Conservation (phyloP, 305 asterid genomes). For the Fraxinus dipetala region DNA sequence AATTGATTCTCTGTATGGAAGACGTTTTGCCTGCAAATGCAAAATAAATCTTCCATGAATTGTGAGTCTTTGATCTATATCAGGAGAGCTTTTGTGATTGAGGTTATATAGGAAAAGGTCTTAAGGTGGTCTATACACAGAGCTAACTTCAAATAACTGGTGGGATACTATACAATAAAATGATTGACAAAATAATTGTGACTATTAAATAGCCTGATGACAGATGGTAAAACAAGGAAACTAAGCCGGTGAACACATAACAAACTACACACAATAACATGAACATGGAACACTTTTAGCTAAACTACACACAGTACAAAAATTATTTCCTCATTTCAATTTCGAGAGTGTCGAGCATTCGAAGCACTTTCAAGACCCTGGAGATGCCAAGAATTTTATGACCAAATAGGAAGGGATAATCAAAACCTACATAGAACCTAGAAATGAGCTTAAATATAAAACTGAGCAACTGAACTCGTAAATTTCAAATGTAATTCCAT, state of each 20-base stretch:
- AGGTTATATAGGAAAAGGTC: background rate
- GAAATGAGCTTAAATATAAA: background rate
- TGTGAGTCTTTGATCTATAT: background rate
- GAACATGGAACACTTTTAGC: background rate
- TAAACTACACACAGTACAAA: background rate
- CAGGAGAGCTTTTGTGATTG: background rate
- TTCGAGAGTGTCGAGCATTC: background rate
- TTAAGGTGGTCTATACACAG: background rate
- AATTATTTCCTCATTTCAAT: background rate
- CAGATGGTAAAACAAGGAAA: background rate
- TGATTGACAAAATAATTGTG: background rate
- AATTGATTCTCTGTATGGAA: conserved; percentile 68
- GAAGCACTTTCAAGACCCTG: background rate
- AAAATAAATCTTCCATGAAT: background rate
- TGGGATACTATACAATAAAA: background rate
- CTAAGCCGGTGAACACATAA: background rate
- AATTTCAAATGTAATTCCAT: background rate
- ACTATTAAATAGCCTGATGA: background rate
- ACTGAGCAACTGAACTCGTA: background rate
- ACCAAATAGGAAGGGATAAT: conserved; percentile 4
- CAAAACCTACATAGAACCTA: background rate
- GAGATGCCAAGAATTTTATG: conserved; percentile 5
- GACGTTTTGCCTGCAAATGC: conserved; percentile 83
- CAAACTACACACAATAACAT: background rate
- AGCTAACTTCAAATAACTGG: background rate